Percentiles rank a stretch among this genome's conserved stretches.
phyloP scores from a whole-genome alignment of 108 stramenopile genomes.

The Pseudonitzschia pungens region DNA sequence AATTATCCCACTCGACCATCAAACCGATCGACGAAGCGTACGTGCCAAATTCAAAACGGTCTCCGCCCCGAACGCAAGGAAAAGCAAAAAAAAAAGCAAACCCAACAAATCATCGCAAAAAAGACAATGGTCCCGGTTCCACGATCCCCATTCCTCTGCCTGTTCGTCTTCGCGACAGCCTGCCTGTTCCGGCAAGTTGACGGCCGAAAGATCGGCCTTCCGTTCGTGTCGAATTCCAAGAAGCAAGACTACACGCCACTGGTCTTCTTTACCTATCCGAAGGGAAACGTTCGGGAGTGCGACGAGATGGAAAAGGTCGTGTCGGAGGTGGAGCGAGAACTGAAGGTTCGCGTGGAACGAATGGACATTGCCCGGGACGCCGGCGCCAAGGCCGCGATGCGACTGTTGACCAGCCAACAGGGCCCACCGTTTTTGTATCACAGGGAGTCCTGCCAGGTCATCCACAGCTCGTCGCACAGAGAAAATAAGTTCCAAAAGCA shows the following conservation, averaged over 20 bases:
- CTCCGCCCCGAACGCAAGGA: background rate
- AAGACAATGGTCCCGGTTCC: background rate
- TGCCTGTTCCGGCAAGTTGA: slow-evolving; percentile 7
- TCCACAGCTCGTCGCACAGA: slow-evolving; percentile 27
- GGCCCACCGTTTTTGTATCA: slow-evolving; percentile 68
- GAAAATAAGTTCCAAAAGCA: background rate
- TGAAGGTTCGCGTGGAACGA: slow-evolving; percentile 59
- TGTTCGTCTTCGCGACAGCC: background rate
- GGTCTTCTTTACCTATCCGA: slow-evolving; percentile 71
- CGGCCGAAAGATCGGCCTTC: slow-evolving; percentile 23
- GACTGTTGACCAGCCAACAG: slow-evolving; percentile 36
- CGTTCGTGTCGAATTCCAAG: slow-evolving; percentile 34
- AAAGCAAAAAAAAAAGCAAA: background rate
- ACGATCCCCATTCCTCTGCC: background rate
- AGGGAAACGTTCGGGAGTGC: slow-evolving; percentile 59
- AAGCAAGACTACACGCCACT: slow-evolving; percentile 64
- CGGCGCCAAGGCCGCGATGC: slow-evolving; percentile 51
- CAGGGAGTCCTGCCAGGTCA: slow-evolving; percentile 64
- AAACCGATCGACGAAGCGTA: no score
- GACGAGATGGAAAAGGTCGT: slow-evolving; percentile 71
- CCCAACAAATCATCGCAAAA: background rate
- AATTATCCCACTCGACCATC: no score
- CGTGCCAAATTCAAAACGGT: no score
- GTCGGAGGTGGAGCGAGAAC: slow-evolving; percentile 57
- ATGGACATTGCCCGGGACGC: slow-evolving; percentile 61